These are phyloP conservation scores for Clavispora vitiphila DNA, from an alignment of 805 yeast genomes.

Conservation along the genomic window DNA sequence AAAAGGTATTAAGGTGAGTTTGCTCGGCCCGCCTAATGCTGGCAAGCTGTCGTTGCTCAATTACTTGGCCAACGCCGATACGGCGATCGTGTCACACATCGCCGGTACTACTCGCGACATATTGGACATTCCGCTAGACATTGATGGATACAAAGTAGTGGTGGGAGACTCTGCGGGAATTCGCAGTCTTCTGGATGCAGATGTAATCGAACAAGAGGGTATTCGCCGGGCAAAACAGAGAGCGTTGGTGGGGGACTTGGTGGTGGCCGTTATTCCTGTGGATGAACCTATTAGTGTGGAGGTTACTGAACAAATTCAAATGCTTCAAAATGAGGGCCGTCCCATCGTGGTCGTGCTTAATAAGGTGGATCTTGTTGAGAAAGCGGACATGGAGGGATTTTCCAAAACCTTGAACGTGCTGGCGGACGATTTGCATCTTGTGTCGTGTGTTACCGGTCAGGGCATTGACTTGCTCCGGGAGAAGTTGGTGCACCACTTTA, in stretches of 20 bases:
- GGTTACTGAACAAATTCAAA: constrained; percentile 33
- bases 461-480: constrained; percentile 52
- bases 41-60: constrained; percentile 90
- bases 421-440: constrained; percentile 15
- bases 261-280: constrained; percentile 57
- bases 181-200: constrained; percentile 43
- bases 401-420: constrained; percentile 12
- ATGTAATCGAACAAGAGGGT: constrained; percentile 72
- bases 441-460: constrained; percentile 57
- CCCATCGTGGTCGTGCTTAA: constrained; percentile 48
- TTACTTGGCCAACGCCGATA: constrained; percentile 67
- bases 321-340: constrained; percentile 23
- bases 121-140: constrained; percentile 74
- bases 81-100: constrained; percentile 84
- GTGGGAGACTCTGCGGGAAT: constrained; percentile 94
- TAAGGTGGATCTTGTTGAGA: constrained; percentile 49
- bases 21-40: constrained; percentile 93
- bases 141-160: constrained; percentile 77
- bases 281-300: constrained; percentile 28
- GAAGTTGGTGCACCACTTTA: constrained; percentile 42
- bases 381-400: constrained; percentile 12
- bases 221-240: constrained; percentile 67
- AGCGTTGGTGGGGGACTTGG: constrained; percentile 59
- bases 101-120: constrained; percentile 95
- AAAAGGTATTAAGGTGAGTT: constrained; percentile 65